Base-by-base conservation (phyloP, 2,329 filamentous ascomycete species). In the Dactylellina haptotyla region DNA sequence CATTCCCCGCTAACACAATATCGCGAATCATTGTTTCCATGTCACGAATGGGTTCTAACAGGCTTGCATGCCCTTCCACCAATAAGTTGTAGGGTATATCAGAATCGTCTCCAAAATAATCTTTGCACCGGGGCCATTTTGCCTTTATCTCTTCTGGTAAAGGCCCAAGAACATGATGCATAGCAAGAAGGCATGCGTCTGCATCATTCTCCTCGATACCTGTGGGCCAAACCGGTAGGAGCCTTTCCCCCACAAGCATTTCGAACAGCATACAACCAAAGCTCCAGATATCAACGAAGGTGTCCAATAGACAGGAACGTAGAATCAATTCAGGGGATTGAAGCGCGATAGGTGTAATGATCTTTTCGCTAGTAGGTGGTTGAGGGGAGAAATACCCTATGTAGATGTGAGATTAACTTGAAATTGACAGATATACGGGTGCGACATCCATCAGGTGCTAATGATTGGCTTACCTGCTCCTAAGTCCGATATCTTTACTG, bases 181-280 rank as follows among this genome's bases (percentile, higher is more conserved):
- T 43, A 9, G 73, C 75, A 9, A 77, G 69, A 34, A 77, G 26
- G 25, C 71, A 23, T 12, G 58, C 58, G 14, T 76, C 76, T 8
- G 67, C 20, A 2, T 45, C 25, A 3, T 75, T 67, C 8, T 69
- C 53, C 4, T 50, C 39, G 1, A 34, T 23, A 14, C 56, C 66
- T 32, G 53, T 64, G 32, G 28, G 50, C n/a, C 26, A 28, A 0
- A 71, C 14, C 3, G 46, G 39, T 6, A 76, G 75, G 1, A 77
- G 64, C n/a, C 32, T 16, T 10, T n/a, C 32, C 25, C 72, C 76
- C 1, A 69, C 75, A 25, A 77, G 14, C 28, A 76, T 43, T 63
- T 74, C 75, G 37, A 75, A 78, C 23, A 66, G 25, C 16, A 78
- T 39, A 46, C 76, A 77, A 16, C 76, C 76, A 18, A 77, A 76